Conservation (phyloP, 208 protist species). For the Crithidia sp. region DNA sequence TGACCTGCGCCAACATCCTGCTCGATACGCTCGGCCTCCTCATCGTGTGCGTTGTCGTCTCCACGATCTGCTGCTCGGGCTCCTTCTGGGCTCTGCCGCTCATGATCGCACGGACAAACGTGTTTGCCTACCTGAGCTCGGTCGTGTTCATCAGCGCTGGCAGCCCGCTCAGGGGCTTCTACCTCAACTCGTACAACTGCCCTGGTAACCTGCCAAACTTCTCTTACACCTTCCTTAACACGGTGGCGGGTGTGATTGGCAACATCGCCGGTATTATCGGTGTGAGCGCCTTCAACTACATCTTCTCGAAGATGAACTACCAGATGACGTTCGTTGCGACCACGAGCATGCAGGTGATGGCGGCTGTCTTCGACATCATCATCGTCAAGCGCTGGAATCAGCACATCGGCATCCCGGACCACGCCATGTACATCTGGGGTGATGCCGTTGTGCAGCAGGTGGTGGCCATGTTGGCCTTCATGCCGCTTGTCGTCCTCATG, state of each 20-base stretch:
- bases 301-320: conserved; percentile 55
- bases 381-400: conserved; percentile 77
- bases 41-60: conserved; percentile 29
- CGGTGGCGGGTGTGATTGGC: conserved; percentile 45
- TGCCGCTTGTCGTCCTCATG: conserved; percentile 79
- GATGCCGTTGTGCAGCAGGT: conserved; percentile 67
- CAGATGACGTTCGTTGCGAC: conserved; percentile 53
- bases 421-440: conserved; percentile 72
- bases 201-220: conserved; percentile 53
- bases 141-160: conserved; percentile 51
- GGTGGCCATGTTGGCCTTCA: conserved; percentile 65
- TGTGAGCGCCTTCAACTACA: conserved; percentile 52
- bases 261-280: conserved; percentile 53
- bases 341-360: conserved; percentile 41
- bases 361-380: conserved; percentile 66
- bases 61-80: conserved; percentile 16
- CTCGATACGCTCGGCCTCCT: conserved; percentile 32
- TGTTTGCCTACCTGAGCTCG: conserved; percentile 33
- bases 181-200: conserved; percentile 35
- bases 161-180: conserved; percentile 52
- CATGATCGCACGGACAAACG: conserved; percentile 40
- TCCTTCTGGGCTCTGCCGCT: conserved; percentile 40
- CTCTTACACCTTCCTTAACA: conserved; percentile 55
- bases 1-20: conserved; percentile 36
- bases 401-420: conserved; percentile 52